Percentiles rank a stretch among this genome's conserved stretches.
Evolutionary conservation across 495 filamentous ascomycete species (phyloP).

Genomic region (Parathielavia hyrcaniae): DNA sequence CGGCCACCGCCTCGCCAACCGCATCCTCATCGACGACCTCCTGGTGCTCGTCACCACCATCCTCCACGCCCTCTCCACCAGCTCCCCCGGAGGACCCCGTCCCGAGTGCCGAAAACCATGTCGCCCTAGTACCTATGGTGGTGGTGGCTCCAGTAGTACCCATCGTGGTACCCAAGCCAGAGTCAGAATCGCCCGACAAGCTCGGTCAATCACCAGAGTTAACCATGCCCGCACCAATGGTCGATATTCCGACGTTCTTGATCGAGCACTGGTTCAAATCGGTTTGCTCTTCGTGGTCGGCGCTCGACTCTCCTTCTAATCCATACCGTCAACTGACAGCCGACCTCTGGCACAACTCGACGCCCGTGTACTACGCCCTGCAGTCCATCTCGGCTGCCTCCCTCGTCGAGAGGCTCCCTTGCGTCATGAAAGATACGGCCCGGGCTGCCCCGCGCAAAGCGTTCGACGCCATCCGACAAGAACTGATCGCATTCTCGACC

Average conservation of each 20-base stretch:
- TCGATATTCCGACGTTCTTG: conserved; percentile 31
- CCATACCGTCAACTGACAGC: conserved; percentile 31
- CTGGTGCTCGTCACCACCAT: conserved; percentile 7
- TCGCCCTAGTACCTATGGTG: background rate
- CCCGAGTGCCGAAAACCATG: background rate
- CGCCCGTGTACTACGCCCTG: conserved; percentile 27
- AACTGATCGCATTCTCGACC: conserved; percentile 24
- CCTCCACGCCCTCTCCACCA: conserved; percentile 13
- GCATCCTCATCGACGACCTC: conserved; percentile 9
- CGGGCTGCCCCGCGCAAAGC: conserved; percentile 24
- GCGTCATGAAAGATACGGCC: conserved; percentile 32
- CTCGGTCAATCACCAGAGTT: conserved; percentile 4
- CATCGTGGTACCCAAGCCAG: background rate
- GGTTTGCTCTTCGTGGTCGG: conserved; percentile 33
- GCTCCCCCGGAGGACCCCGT: conserved; percentile 5
- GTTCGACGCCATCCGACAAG: conserved; percentile 26
- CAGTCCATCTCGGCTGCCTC: conserved; percentile 33
- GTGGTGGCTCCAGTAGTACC: background rate
- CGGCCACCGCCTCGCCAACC: conserved; percentile 5
- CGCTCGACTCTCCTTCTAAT: conserved; percentile 28
- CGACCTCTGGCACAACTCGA: conserved; percentile 25
- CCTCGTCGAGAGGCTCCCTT: conserved; percentile 31
- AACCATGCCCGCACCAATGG: conserved; percentile 25
- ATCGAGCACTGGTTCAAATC: conserved; percentile 38
- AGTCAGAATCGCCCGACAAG: background rate